Evolutionary conservation across 1,284 basidiomycete species (phyloP), one percentile per base, ranked within the genome.

Genomic region (Polyporus tsugae): DNA sequence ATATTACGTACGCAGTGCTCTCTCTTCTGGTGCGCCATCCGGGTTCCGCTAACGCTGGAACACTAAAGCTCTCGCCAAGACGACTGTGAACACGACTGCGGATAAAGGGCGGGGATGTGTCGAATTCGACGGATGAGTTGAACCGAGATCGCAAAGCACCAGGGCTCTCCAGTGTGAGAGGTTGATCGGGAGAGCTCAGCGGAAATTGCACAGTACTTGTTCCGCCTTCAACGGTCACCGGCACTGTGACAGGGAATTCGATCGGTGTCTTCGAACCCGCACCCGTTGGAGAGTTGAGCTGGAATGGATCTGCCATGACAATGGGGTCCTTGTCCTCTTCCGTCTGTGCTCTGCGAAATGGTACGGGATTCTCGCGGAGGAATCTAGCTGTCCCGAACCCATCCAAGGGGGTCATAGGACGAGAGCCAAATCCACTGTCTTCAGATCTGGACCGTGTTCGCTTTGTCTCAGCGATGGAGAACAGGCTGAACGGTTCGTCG

Each of bases 121-220:
- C 91, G 58, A 90, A 87, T 69, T 94, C 91, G 9, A 84, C 87
- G 74, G 89, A 88, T 7, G 91, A 91, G 72, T 88, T 87, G 69
- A 90, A 89, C 41, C 90, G 82, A 10, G 89, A 87, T 64, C 89
- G 83, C 52, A 87, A 75, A 39, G 86, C 80, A 42, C 83, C 81
- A 11, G 91, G 89, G 74, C 87, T 91, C 42, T 92, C 84, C 75
- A 72, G 75, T 42, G 72, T 69, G 66, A 66, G 72, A 25, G 65
- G 58, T 63, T 86, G 85, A n/a, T 93, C 92, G 13, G 92, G 91
- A 25, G 92, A 93, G 60, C 90, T 89, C 64, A 89, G 78, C 1
- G 93, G 93, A 75, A 94, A 95, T 72, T 93, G 90, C n/a, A 95
- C 90, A 2, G 90, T 89, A 75, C 91, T 94, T 69, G 80, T 88